Evolutionary conservation across 75 land plant genomes (phyloP).

Genomic region (Selaginella tamariscina): DNA sequence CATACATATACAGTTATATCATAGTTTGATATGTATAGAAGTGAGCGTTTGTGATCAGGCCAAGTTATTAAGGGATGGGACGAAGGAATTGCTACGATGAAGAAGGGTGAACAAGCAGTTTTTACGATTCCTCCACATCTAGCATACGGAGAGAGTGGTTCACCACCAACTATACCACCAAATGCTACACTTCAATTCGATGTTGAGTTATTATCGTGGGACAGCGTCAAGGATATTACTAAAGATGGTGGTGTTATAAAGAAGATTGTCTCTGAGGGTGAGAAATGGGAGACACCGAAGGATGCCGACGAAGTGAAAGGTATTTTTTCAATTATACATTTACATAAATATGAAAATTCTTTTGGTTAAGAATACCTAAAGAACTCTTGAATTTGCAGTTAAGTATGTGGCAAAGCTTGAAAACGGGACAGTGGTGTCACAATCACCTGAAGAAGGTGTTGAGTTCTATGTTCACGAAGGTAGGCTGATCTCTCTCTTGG

Average conservation of each 20-base stretch:
- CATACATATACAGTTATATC: too few species aligned
- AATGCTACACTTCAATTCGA: constrained; percentile 58
- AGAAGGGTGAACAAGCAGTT: constrained; percentile 56
- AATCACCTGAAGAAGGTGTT: constrained; percentile 52
- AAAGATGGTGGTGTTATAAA: constrained; percentile 64
- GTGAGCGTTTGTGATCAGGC: constrained; percentile 20
- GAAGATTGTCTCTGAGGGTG: constrained; percentile 51
- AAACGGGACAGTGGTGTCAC: constrained; percentile 60
- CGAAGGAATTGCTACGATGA: constrained; percentile 55
- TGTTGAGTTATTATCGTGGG: constrained; percentile 64
- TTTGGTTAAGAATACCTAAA: not conserved
- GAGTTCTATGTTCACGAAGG: constrained; percentile 72
- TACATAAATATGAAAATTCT: not conserved
- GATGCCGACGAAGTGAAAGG: constrained; percentile 64
- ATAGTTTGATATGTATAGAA: not conserved
- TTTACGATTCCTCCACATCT: constrained; percentile 55
- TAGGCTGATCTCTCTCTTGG: constrained; percentile 9
- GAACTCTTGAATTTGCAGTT: constrained; percentile 32
- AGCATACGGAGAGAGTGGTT: constrained; percentile 55
- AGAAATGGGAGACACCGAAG: constrained; percentile 63
- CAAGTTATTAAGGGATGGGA: constrained; percentile 73
- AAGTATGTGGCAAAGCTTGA: constrained; percentile 64
- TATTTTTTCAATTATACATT: constrained; percentile 13
- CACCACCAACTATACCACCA: constrained; percentile 61
- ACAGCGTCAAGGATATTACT: constrained; percentile 51